Conservation (phyloP, 1,284 basidiomycete species). For the Neotropicomus parvogracilis region DNA sequence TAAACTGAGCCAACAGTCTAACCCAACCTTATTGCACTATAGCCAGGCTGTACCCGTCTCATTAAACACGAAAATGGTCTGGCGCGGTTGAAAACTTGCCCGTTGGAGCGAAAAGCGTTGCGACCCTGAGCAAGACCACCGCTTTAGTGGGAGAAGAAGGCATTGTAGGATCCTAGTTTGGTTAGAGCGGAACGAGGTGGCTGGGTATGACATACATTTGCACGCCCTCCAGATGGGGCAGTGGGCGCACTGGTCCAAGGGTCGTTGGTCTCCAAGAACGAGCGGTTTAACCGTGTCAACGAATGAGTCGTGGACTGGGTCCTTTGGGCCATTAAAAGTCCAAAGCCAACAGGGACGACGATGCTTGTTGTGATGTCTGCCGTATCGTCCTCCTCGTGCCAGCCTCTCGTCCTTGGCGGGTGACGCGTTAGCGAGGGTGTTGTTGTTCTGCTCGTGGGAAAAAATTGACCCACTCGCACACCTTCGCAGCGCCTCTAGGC, state of each 20-base stretch:
- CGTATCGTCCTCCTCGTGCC: too few relatives aligned
- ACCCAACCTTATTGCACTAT: slow-evolving; percentile 1
- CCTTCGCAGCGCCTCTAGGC: too few relatives aligned
- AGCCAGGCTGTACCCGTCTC: neutral
- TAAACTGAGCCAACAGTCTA: slow-evolving; percentile 24
- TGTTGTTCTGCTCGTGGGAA: neutral
- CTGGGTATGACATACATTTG: neutral
- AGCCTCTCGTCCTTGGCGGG: neutral
- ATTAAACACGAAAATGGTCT: neutral
- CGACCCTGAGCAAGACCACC: neutral
- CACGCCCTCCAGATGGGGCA: neutral
- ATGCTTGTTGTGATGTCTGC: neutral
- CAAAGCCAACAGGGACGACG: too few relatives aligned
- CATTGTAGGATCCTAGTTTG: neutral
- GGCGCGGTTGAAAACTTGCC: too few relatives aligned
- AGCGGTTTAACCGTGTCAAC: too few relatives aligned
- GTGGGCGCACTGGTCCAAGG: too few relatives aligned
- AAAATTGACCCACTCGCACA: neutral
- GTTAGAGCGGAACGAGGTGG: neutral
- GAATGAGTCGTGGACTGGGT: too few relatives aligned
- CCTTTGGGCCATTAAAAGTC: too few relatives aligned
- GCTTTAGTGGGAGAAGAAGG: too few relatives aligned
- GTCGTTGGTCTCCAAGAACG: too few relatives aligned
- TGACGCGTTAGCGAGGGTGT: neutral
- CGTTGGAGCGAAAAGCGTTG: too few relatives aligned